Percentiles rank a stretch among this genome's conserved stretches.
These are phyloP conservation scores for Diutina ranongensis DNA, from an alignment of 1,139 yeast genomes.

Conservation along the genomic window DNA sequence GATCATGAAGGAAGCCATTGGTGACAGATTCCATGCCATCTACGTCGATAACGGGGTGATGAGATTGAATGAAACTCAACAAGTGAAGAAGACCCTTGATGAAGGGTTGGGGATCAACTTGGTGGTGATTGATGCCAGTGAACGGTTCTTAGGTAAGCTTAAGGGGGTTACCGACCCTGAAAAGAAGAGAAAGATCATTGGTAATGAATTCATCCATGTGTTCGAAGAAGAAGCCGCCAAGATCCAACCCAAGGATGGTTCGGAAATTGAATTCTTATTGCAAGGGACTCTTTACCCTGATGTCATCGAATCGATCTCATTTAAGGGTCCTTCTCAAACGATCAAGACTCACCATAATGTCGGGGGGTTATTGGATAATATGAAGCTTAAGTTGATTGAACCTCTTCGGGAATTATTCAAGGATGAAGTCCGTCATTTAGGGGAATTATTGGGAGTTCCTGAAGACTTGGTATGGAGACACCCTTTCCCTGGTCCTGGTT, in stretches of 20 bases:
- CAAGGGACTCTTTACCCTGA: constrained; percentile 99
- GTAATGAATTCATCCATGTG: constrained; percentile 94
- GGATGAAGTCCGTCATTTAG: constrained; percentile 95
- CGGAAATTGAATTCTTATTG: constrained; percentile 82
- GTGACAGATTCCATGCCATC: constrained; percentile 97
- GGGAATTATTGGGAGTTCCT: constrained; percentile 90
- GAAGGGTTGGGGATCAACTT: constrained; percentile 91
- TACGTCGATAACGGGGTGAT: constrained; percentile 96
- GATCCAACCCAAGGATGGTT: constrained; percentile 82
- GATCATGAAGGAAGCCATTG: constrained; percentile 95
- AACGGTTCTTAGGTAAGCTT: constrained; percentile 73
- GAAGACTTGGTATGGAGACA: constrained; percentile 99
- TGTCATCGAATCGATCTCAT: constrained; percentile 94
- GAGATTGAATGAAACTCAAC: constrained; percentile 87
- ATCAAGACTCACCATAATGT: constrained; percentile 99
- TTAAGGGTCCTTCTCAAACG: constrained; percentile 99
- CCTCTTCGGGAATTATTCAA: constrained; percentile 97
- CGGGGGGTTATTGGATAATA: constrained; percentile 93
- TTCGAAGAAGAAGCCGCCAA: constrained; percentile 93
- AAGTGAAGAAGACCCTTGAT: constrained; percentile 78
- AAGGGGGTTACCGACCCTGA: constrained; percentile 97
- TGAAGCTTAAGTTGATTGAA: constrained; percentile 96
- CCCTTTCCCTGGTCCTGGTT: constrained; percentile 99
- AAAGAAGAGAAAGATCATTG: constrained; percentile 97
- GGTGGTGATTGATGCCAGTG: constrained; percentile 90